phyloP scores from a whole-genome alignment of 169 alveolate genomes.

The Plasmodium adleri region DNA sequence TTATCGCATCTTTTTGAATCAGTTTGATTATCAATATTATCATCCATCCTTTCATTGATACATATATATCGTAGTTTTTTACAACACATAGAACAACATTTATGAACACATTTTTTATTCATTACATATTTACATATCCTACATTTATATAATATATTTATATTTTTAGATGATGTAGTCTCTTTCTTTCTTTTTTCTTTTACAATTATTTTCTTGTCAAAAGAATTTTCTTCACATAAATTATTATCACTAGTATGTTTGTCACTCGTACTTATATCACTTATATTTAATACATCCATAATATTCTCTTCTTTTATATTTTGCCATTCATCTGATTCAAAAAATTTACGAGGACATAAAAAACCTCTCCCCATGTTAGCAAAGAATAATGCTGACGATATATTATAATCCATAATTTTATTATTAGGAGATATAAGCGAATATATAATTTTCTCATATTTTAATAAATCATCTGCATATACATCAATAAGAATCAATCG shows the following conservation, averaged over 20 bases:
- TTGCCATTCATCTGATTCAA: constrained; percentile 76
- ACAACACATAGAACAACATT: constrained; percentile 50
- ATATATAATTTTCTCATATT: constrained; percentile 76
- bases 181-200: no score
- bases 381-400: constrained; percentile 82
- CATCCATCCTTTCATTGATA: neutral
- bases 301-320: constrained; percentile 50
- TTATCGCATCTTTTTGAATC: neutral
- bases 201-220: neutral
- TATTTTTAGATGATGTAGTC: no score
- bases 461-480: constrained; percentile 67
- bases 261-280: neutral
- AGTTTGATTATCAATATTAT: neutral
- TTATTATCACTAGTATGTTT: no score
- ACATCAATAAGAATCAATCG: constrained; percentile 80
- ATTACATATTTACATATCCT: constrained; percentile 16
- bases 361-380: constrained; percentile 79
- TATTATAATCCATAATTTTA: constrained; percentile 84
- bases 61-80: constrained; percentile 33
- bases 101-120: constrained; percentile 50
- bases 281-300: constrained; percentile 47
- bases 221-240: neutral
- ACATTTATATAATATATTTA: constrained; percentile 11
- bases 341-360: constrained; percentile 44
- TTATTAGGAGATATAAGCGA: constrained; percentile 76